Conservation (phyloP, 2,329 filamentous ascomycete species). For the Ramularia endophylla region DNA sequence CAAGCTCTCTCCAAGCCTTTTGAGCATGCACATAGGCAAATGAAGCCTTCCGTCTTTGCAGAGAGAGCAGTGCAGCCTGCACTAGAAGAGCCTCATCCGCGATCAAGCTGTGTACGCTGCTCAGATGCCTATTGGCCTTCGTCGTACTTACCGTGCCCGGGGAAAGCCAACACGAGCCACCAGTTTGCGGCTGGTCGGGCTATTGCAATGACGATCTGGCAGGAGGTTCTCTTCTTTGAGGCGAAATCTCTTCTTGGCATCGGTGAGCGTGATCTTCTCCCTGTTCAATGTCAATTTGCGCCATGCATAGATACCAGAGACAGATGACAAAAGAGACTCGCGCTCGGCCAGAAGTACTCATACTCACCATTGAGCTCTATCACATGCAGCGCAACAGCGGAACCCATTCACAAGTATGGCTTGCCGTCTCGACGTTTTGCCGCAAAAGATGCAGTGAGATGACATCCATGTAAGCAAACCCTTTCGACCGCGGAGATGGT, state of each 20-base stretch:
- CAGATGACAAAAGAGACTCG: too few species aligned
- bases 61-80: too few species aligned
- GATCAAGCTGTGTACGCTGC: too few species aligned
- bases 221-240: constrained; percentile 23
- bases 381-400: constrained; percentile 26
- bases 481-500: constrained; percentile 2
- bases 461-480: constrained; percentile 22
- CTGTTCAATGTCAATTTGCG: not conserved
- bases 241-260: constrained; percentile 19
- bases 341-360: too few species aligned
- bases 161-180: too few species aligned
- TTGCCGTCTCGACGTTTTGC: constrained; percentile 18
- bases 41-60: too few species aligned
- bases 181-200: too few species aligned
- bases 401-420: constrained; percentile 28
- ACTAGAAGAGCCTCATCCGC: too few species aligned
- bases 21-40: too few species aligned
- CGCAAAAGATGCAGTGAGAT: constrained; percentile 29
- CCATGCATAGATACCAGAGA: not conserved
- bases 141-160: constrained; percentile 3
- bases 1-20: too few species aligned
- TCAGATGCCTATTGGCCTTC: too few species aligned
- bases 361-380: constrained; percentile 21
- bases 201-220: constrained; percentile 1
- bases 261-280: constrained; percentile 27